Conservation (phyloP, 352 stramenopile genomes). For the Globisporangium megalacanthum region DNA sequence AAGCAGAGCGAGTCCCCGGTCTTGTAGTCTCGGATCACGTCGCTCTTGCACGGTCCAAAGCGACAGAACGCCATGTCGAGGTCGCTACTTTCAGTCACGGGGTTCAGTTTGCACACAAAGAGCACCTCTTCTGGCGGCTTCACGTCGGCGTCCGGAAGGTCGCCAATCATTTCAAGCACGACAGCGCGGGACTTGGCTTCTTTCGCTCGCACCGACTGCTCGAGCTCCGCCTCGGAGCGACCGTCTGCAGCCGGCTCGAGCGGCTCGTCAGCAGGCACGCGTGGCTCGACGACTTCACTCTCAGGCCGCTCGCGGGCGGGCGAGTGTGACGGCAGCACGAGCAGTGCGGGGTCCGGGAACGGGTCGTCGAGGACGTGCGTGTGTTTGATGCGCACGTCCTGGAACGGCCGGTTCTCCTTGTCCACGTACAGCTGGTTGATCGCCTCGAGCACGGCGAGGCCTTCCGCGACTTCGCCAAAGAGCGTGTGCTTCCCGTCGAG, state of each 20-base stretch:
- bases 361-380: constrained; percentile 87
- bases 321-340: constrained; percentile 79
- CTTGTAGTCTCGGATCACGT: constrained; percentile 97
- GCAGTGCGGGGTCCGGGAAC: constrained; percentile 63
- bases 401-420: constrained; percentile 92
- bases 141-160: constrained; percentile 96
- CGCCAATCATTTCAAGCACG: constrained; percentile 98
- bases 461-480: constrained; percentile 91
- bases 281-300: constrained; percentile 88
- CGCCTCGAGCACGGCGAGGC: constrained; percentile 92
- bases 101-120: constrained; percentile 97
- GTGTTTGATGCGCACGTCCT: constrained; percentile 96
- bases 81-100: constrained; percentile 91
- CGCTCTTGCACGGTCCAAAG: constrained; percentile 84
- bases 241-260: constrained; percentile 70
- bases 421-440: constrained; percentile 96
- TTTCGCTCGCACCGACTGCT: constrained; percentile 85
- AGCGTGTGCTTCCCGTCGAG: constrained; percentile 90
- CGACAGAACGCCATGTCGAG: constrained; percentile 94
- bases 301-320: constrained; percentile 83
- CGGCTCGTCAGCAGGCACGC: constrained; percentile 88
- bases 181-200: constrained; percentile 94
- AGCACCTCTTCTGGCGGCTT: constrained; percentile 98
- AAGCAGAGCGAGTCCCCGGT: constrained; percentile 98
- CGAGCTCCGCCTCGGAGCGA: constrained; percentile 83